Evolutionary conservation across 2,329 filamentous ascomycete genomes (phyloP), one percentile per base, ranked within the genome.

Genomic region (Fusarium humuli): DNA sequence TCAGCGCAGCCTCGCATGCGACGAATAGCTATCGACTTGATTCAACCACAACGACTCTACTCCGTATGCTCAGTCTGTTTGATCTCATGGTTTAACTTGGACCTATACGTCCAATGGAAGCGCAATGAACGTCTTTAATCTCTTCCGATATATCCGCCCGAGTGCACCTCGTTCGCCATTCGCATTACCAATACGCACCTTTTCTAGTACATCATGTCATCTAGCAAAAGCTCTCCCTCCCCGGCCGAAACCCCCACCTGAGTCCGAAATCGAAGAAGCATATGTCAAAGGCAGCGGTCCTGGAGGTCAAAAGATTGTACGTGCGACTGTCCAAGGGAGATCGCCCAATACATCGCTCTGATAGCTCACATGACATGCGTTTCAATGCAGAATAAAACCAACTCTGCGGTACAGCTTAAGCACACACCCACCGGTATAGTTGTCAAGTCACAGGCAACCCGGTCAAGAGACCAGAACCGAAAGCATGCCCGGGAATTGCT

Each of bases 281-380:
- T 98, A 97, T 81, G 86, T 99, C 65, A 97, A 96, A 79, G 96
- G 96, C 74, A 92, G 89, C 73, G 96, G 96, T 3, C 95, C 96
- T 0, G 96, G 96, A 25, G 96, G 96, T 0, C 96, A 99, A 79
- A 98, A 98, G 79, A 98, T 98, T 82, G 91, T 94, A 81, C 27
- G 10, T 37, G 29, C 57, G 60, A 11, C 42, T 46, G 2, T 50
- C 18, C 14, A 22, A 18, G 32, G 11, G 11, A 22, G 14, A 29
- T 14, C 23, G 13, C 34, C 7, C 34, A 7, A n/a, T 27, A 12
- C n/a, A 14, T 23, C 6, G 11, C 16, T 8, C 29, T 23, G 9
- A 25, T 32, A 16, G 55, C 65, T 64, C 41, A 71, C 48, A 62
- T 50, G 30, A 18, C 18, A 9, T 40, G 46, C 22, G 16, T n/a